A percentile compares a stretch with the other conserved stretches of the same genome.
Evolutionary conservation across 495 filamentous ascomycete species (phyloP).

Genomic region (Lineolata rhizophorae): DNA sequence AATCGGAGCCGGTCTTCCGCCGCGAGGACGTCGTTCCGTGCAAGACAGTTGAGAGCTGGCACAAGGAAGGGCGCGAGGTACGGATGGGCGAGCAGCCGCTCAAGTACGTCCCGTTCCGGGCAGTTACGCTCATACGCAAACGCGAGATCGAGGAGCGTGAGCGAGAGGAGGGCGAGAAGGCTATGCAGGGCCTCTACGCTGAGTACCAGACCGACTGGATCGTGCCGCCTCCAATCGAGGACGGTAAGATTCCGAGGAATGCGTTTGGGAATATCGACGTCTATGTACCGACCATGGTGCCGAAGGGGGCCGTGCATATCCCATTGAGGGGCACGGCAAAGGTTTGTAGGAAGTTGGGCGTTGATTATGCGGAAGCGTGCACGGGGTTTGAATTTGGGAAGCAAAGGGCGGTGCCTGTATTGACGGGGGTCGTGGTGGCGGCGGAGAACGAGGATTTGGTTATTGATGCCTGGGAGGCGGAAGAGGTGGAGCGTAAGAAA

Average conservation of each 20-base stretch:
- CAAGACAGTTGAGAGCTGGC: slow-evolving; percentile 89
- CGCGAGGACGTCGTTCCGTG: slow-evolving; percentile 65
- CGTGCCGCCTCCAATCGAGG: slow-evolving; percentile 57
- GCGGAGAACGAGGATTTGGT: slow-evolving; percentile 52
- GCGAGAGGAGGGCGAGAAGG: slow-evolving; percentile 55
- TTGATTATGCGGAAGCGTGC: slow-evolving; percentile 88
- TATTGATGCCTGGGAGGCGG: slow-evolving; percentile 59
- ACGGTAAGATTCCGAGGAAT: slow-evolving; percentile 85
- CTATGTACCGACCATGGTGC: slow-evolving; percentile 85
- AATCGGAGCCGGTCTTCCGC: slow-evolving; percentile 55
- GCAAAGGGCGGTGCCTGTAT: slow-evolving; percentile 75
- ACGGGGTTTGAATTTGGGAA: slow-evolving; percentile 93
- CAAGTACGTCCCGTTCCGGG: slow-evolving; percentile 75
- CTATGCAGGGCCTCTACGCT: slow-evolving; percentile 69
- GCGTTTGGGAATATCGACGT: slow-evolving; percentile 93
- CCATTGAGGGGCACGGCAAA: slow-evolving; percentile 51
- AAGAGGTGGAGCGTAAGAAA: slow-evolving; percentile 42
- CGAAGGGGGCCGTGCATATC: slow-evolving; percentile 61
- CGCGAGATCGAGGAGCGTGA: slow-evolving; percentile 75
- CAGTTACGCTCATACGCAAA: slow-evolving; percentile 70
- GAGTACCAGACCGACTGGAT: slow-evolving; percentile 83
- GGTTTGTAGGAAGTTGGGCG: slow-evolving; percentile 60
- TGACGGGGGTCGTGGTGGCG: slow-evolving; percentile 78
- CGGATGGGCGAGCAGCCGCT: slow-evolving; percentile 46
- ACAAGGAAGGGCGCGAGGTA: slow-evolving; percentile 76